A percentile compares a stretch with the other conserved stretches of the same genome.
phyloP scores from a whole-genome alignment of 1,284 basidiomycete species.

The Ganoderma resinaceum region DNA sequence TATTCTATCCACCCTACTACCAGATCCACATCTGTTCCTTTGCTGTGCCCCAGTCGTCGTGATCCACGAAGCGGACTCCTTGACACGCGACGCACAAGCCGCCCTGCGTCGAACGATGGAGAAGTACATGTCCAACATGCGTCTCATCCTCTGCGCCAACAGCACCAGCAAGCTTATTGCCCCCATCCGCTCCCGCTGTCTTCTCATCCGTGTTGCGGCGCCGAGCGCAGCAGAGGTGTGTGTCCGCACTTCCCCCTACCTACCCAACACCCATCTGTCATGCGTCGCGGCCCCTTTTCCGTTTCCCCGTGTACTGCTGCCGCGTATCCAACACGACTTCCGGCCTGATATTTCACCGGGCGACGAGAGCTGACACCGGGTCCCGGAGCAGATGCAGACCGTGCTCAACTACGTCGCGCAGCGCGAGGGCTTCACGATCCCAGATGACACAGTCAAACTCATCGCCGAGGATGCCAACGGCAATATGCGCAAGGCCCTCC shows the following conservation, averaged over 20 bases:
- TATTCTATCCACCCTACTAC: neutral
- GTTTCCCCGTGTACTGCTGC: neutral
- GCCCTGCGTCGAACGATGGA: slow-evolving; percentile 99
- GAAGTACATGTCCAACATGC: slow-evolving; percentile 98
- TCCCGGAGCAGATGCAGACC: slow-evolving; percentile 68
- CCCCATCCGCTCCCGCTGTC: slow-evolving; percentile 94
- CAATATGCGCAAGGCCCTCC: slow-evolving; percentile 93
- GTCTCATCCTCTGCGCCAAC: slow-evolving; percentile 97
- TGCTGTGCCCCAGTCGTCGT: slow-evolving; percentile 83
- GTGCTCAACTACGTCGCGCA: slow-evolving; percentile 87
- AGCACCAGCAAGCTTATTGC: slow-evolving; percentile 97
- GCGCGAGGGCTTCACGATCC: slow-evolving; percentile 83
- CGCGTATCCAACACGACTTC: neutral
- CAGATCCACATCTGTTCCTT: neutral
- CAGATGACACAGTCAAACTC: slow-evolving; percentile 71
- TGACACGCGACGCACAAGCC: slow-evolving; percentile 96
- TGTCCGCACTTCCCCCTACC: slow-evolving; percentile 3
- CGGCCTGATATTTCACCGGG: neutral
- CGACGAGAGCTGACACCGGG: neutral
- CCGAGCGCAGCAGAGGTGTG: slow-evolving; percentile 81
- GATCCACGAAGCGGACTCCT: slow-evolving; percentile 97
- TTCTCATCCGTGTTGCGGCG: slow-evolving; percentile 93
- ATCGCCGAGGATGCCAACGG: slow-evolving; percentile 88
- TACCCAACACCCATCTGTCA: neutral
- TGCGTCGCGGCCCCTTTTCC: neutral